Percentiles rank a stretch among this genome's conserved stretches.
Evolutionary conservation across 176 grass and related monocot species (phyloP).

Genomic region (Cenchrus purpureus): DNA sequence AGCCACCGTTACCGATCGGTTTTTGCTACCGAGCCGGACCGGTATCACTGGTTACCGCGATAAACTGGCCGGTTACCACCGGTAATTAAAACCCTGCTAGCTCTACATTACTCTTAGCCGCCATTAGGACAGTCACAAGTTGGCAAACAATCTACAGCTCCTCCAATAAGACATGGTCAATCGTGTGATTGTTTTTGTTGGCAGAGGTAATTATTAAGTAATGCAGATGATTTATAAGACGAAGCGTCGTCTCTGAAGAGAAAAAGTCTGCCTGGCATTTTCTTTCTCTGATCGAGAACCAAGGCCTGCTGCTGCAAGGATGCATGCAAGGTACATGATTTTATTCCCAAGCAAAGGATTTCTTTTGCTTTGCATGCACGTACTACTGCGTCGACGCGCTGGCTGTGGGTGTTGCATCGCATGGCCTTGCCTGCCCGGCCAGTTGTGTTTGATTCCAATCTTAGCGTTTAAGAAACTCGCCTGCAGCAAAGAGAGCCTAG

Average conservation of each 20-base stretch:
- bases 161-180: neutral
- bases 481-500: constrained; percentile 28
- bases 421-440: constrained; percentile 19
- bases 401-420: constrained; percentile 33
- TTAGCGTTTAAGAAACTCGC: constrained; percentile 67
- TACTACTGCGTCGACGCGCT: constrained; percentile 37
- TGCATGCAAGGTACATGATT: constrained; percentile 41
- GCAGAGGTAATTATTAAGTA: neutral
- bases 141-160: neutral
- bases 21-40: no score
- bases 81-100: no score
- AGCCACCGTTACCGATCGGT: no score
- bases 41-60: no score
- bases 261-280: neutral
- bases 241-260: constrained; percentile 11
- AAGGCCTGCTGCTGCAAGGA: constrained; percentile 25
- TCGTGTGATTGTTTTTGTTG: neutral
- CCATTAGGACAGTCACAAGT: neutral
- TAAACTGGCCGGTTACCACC: no score
- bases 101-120: neutral
- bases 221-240: neutral
- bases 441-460: constrained; percentile 59
- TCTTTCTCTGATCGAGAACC: neutral
- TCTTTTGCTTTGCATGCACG: constrained; percentile 63
- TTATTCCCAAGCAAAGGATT: constrained; percentile 73